These are phyloP conservation scores for Lachancea lanzarotensis DNA, from an alignment of 805 yeast species.

Conservation along the genomic window DNA sequence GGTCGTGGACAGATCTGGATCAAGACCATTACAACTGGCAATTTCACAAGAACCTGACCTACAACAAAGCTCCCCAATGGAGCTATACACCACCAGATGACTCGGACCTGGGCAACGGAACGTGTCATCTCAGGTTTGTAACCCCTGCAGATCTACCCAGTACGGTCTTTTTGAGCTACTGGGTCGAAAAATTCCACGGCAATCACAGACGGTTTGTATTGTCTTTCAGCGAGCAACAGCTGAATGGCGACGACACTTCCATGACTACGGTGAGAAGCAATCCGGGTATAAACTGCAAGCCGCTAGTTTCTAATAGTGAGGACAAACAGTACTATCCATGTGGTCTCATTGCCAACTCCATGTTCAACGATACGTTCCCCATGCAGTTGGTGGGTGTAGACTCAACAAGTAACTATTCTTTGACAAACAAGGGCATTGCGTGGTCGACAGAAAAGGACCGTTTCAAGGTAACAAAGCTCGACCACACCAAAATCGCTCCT, in stretches of 20 bases:
- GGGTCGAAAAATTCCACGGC: conserved; percentile 82
- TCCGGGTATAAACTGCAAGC: conserved; percentile 53
- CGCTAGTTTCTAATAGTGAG: conserved; percentile 45
- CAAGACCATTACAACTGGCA: conserved; percentile 46
- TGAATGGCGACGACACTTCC: conserved; percentile 67
- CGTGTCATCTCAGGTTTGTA: conserved; percentile 68
- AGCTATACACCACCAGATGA: conserved; percentile 41
- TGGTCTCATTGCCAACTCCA: conserved; percentile 89
- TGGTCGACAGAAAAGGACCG: conserved; percentile 75
- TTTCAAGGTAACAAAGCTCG: conserved; percentile 67
- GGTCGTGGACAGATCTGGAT: conserved; percentile 48
- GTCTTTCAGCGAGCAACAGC: conserved; percentile 79
- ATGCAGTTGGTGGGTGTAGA: conserved; percentile 27
- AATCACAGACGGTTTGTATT: conserved; percentile 92
- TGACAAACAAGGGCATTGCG: conserved; percentile 59
- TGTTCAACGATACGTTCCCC: conserved; percentile 81
- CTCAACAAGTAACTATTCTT: conserved; percentile 9
- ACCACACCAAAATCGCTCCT: conserved; percentile 68
- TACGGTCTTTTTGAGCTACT: conserved; percentile 73
- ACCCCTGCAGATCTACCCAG: conserved; percentile 66
- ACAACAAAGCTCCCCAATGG: conserved; percentile 56
- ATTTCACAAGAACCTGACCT: conserved; percentile 43
- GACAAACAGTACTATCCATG: conserved; percentile 82
- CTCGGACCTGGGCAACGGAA: conserved; percentile 39
- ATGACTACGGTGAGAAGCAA: conserved; percentile 43